Evolutionary conservation across 139 green algal species (phyloP), one percentile per base, ranked within the genome.

Genomic region (Cymbomonas tetramitiformis): DNA sequence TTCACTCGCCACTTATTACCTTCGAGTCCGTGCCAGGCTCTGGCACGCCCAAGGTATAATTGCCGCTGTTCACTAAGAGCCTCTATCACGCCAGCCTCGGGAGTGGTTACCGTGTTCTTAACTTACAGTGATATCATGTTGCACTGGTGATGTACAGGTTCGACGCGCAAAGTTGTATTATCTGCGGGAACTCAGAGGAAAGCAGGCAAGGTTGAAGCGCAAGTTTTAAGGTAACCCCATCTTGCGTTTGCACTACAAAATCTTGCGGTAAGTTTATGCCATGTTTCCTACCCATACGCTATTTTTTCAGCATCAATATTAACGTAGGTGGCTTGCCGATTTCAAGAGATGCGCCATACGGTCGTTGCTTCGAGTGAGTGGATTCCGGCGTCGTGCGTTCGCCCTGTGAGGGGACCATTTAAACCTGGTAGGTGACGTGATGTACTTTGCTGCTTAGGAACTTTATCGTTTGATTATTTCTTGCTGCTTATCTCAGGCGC

Each of bases 111-210:
- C 36, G 36, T 12, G 36, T 43, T 15, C 36, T 15, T 15, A 19
- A 12, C 36, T 12, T 44, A 12, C 12, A 44, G 36, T 15, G 36
- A 19, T 15, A 15, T 44, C 36, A 15, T 44, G 12, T 12, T 19
- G 36, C 36, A 15, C 36, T 12, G 12, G 36, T 15, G 36, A 44
- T 44, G 36, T 44, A 29, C 47, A 66, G 32, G 69, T 78, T 8
- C 60, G 76, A 6, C 69, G 76, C 41, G 62, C 68, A 43, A 84
- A 84, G 76, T 64, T 84, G 1, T 81, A 76, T 65, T 84, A 77
- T 68, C 54, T 84, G 55, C 70, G 76, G 30, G 33, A 76, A 2
- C 64, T 57, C 8, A 52, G 70, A 29, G 76, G 76, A 51, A 84
- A 81, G 68, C 48, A 60, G 38, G 76, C 76, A 0, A 60, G 38